These are phyloP conservation scores for Breviolum minutum DNA, from an alignment of 73 alveolate species.

Conservation along the genomic window DNA sequence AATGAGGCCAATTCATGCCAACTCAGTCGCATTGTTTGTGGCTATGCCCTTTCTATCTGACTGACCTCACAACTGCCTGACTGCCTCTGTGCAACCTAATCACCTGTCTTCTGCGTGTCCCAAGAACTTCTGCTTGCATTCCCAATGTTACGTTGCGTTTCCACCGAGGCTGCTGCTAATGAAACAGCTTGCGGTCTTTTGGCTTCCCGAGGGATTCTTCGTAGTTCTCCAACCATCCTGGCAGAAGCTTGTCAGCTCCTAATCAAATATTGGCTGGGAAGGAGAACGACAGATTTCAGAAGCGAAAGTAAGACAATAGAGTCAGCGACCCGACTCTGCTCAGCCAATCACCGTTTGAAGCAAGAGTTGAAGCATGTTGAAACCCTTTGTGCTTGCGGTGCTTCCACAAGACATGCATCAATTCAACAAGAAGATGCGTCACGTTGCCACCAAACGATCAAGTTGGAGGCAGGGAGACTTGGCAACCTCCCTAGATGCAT, in stretches of 20 bases:
- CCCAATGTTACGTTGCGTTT: background rate
- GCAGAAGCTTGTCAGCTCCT: background rate
- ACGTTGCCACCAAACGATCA: background rate
- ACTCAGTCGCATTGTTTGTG: too few species aligned
- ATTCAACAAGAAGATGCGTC: background rate
- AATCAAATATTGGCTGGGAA: background rate
- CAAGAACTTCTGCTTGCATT: too few species aligned
- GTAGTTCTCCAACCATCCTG: constrained; percentile 43
- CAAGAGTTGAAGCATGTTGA: background rate
- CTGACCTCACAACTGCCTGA: too few species aligned
- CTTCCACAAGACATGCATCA: background rate
- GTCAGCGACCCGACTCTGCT: background rate
- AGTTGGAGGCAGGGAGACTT: background rate
- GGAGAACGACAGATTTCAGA: background rate
- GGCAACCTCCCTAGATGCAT: constrained; percentile 1
- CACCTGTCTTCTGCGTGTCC: too few species aligned
- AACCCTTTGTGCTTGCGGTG: background rate
- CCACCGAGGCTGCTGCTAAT: background rate
- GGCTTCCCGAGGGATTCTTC: constrained; percentile 31
- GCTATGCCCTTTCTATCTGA: too few species aligned
- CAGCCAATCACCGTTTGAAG: background rate
- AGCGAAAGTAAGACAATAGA: background rate
- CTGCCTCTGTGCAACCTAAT: too few species aligned
- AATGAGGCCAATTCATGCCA: too few species aligned
- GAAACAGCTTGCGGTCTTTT: constrained; percentile 32